Evolutionary conservation across 495 filamentous ascomycete genomes (phyloP).

Genomic region (Podospora appendiculata): DNA sequence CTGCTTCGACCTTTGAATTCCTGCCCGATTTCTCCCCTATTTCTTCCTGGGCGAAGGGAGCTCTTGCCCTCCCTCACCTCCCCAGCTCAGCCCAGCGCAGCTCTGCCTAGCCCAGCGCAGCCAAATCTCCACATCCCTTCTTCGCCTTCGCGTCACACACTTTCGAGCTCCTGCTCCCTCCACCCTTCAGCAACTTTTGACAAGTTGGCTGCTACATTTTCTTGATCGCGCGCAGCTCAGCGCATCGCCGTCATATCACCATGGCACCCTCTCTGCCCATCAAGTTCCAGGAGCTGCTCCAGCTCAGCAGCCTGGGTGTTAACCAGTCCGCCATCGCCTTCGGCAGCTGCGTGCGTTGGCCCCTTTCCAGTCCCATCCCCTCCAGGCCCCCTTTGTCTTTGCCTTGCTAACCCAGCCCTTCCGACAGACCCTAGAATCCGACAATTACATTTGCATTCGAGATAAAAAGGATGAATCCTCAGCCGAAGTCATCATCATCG

Average conservation of each 20-base stretch:
- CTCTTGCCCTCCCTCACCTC: neutral
- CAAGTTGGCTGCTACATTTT: constrained; percentile 24
- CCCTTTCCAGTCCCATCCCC: neutral
- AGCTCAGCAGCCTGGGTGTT: constrained; percentile 75
- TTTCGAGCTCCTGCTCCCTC: constrained; percentile 6
- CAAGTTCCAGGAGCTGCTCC: constrained; percentile 89
- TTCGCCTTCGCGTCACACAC: constrained; percentile 1
- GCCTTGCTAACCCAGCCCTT: constrained; percentile 14
- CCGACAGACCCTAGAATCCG: constrained; percentile 88
- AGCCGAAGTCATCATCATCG: constrained; percentile 92
- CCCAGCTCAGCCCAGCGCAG: no score
- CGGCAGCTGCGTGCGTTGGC: constrained; percentile 79
- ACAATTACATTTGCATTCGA: constrained; percentile 88
- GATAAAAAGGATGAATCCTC: constrained; percentile 76
- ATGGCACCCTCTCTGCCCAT: constrained; percentile 62
- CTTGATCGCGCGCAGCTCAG: constrained; percentile 24
- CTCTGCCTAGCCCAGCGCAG: constrained; percentile 5
- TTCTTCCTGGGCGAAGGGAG: neutral
- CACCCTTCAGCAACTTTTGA: constrained; percentile 19
- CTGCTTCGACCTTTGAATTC: constrained; percentile 4
- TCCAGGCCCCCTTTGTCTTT: neutral
- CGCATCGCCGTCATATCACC: constrained; percentile 24
- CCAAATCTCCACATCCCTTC: constrained; percentile 15
- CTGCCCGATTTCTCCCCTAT: neutral
- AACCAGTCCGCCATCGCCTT: constrained; percentile 87